Percentiles rank a stretch among this genome's conserved stretches.
These are phyloP conservation scores for Fusarium tjaetaba DNA, from an alignment of 2,329 filamentous ascomycete genomes.

Conservation along the genomic window DNA sequence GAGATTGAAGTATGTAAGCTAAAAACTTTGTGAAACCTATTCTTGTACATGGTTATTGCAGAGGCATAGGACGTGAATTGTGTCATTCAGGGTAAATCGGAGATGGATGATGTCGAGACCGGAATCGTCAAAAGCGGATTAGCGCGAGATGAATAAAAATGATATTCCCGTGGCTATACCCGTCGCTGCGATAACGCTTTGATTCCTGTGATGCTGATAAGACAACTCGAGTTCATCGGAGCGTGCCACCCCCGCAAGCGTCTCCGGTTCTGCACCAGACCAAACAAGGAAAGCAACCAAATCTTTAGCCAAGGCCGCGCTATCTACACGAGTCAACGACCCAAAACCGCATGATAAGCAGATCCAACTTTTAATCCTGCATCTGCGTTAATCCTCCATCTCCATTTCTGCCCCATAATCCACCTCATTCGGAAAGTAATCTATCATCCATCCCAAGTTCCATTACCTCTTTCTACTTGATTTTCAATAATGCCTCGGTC, in stretches of 20 bases:
- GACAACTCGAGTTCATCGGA: not conserved
- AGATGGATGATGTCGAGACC: rapidly evolving
- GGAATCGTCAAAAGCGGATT: not conserved
- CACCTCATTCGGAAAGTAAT: conserved; percentile 14
- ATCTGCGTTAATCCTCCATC: not conserved
- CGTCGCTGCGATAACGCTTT: not conserved
- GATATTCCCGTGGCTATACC: not conserved
- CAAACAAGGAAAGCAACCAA: conserved; percentile 11
- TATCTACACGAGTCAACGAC: not conserved
- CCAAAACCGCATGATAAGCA: not conserved
- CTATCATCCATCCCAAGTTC: not conserved
- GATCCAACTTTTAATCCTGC: not conserved
- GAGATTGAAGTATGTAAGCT: no score
- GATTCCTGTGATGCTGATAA: not conserved
- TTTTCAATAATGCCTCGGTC: conserved; percentile 1
- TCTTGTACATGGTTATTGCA: rapidly evolving
- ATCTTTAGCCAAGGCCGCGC: not conserved
- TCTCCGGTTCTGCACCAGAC: not conserved
- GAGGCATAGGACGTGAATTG: rapidly evolving
- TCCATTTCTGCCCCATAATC: not conserved
- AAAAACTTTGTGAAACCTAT: not conserved
- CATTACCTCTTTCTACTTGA: no score
- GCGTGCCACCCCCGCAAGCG: not conserved
- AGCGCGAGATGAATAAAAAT: no score
- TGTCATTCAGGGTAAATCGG: not conserved